Evolutionary conservation across 257 asterid genomes (phyloP).

Genomic region (Buddleja alternifolia): DNA sequence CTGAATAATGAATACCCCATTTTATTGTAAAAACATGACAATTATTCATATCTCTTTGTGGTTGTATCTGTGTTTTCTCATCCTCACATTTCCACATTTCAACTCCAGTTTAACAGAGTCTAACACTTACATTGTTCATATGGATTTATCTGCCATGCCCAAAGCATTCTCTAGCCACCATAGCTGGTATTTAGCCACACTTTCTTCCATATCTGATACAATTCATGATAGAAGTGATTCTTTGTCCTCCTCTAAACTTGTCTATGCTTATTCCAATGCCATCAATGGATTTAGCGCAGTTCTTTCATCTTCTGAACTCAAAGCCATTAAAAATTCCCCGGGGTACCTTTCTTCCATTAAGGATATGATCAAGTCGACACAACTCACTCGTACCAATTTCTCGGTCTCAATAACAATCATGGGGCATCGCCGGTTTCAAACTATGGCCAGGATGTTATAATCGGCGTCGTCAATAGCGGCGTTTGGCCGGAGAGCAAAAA

Average conservation of each 20-base stretch:
- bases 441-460: constrained; percentile 60
- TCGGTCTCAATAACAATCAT: constrained; percentile 55
- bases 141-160: constrained; percentile 78
- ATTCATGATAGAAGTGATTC: constrained; percentile 4
- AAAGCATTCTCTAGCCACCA: constrained; percentile 66
- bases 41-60: constrained; percentile 29
- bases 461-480: constrained; percentile 71
- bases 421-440: constrained; percentile 65
- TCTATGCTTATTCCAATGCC: constrained; percentile 62
- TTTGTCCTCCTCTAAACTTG: constrained; percentile 42
- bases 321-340: constrained; percentile 41
- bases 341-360: constrained; percentile 54
- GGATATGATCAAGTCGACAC: constrained; percentile 60
- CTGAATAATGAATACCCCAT: constrained; percentile 11
- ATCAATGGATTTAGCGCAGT: constrained; percentile 68
- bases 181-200: constrained; percentile 58
- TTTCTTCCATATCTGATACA: constrained; percentile 41
- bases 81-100: constrained; percentile 29
- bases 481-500: constrained; percentile 84
- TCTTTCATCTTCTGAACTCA: constrained; percentile 55
- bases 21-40: constrained; percentile 48
- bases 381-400: constrained; percentile 57
- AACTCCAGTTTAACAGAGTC: constrained; percentile 36
- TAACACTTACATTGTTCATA: constrained; percentile 66
- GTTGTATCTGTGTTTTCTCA: constrained; percentile 36